Conservation (phyloP, 129 eudicot genomes). For the Arctium lappa region DNA sequence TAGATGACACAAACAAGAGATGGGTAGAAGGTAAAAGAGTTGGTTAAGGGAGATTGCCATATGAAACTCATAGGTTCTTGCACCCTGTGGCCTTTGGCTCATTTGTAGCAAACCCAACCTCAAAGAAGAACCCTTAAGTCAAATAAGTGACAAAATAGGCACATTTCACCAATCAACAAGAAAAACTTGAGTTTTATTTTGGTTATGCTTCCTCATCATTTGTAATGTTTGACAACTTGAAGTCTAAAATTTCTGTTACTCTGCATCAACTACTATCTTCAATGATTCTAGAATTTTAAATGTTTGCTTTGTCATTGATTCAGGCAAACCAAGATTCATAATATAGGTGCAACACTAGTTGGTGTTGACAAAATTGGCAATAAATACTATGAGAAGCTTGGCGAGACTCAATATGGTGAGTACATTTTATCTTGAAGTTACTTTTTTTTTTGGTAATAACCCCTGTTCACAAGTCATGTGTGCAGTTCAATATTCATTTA, state of each 20-base stretch:
- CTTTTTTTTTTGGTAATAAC: background rate
- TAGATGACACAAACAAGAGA: too few relatives aligned
- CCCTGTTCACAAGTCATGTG: background rate
- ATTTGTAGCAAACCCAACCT: background rate
- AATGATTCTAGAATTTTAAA: background rate
- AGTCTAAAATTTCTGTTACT: background rate
- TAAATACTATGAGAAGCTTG: constrained; percentile 83
- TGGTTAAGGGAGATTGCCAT: too few relatives aligned
- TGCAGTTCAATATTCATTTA: background rate
- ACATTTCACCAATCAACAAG: background rate
- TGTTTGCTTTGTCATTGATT: constrained; percentile 10
- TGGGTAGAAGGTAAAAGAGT: too few relatives aligned
- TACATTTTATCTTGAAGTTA: background rate
- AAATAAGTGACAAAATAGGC: background rate
- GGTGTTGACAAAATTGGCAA: constrained; percentile 96
- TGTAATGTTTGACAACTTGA: background rate
- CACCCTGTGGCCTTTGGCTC: background rate
- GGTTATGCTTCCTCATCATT: background rate
- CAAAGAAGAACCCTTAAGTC: background rate
- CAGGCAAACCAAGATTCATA: constrained; percentile 98
- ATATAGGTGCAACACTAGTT: constrained; percentile 81
- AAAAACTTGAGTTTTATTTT: background rate
- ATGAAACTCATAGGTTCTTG: too few relatives aligned
- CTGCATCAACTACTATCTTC: background rate
- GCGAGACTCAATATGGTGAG: constrained; percentile 73